These are phyloP conservation scores for Cinchona pubescens DNA, from an alignment of 257 asterid species.

Conservation along the genomic window DNA sequence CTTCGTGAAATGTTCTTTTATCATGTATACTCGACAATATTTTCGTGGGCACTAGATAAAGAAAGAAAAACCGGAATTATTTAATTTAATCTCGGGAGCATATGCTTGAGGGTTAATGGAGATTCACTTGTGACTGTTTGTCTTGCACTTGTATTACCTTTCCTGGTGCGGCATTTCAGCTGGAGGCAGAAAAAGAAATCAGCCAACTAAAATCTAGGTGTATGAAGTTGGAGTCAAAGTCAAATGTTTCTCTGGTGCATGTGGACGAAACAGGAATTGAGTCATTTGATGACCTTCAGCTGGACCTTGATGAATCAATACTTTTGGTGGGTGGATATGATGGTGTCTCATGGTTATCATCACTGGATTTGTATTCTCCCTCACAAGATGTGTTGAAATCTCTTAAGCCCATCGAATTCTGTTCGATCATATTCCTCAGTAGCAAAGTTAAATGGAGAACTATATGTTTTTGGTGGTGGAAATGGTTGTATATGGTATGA, in stretches of 20 bases:
- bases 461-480: constrained; percentile 86
- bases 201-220: constrained; percentile 39
- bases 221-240: constrained; percentile 43
- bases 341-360: constrained; percentile 66
- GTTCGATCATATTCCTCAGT: constrained; percentile 62
- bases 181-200: constrained; percentile 58
- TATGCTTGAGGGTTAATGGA: background rate
- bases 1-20: background rate
- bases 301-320: constrained; percentile 46
- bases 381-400: constrained; percentile 51
- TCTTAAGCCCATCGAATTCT: constrained; percentile 61
- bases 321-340: constrained; percentile 74
- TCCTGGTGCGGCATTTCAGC: constrained; percentile 39
- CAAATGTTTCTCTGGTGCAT: constrained; percentile 27
- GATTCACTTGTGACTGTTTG: background rate
- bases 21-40: background rate
- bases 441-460: constrained; percentile 52
- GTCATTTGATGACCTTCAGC: constrained; percentile 36
- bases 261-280: constrained; percentile 29
- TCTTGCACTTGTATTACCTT: background rate
- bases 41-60: background rate
- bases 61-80: background rate
- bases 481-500: constrained; percentile 49
- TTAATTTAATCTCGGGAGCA: background rate
- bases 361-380: constrained; percentile 63